Evolutionary conservation across 495 filamentous ascomycete species (phyloP), one percentile per base, ranked within the genome.

Genomic region (Neurospora terricola): DNA sequence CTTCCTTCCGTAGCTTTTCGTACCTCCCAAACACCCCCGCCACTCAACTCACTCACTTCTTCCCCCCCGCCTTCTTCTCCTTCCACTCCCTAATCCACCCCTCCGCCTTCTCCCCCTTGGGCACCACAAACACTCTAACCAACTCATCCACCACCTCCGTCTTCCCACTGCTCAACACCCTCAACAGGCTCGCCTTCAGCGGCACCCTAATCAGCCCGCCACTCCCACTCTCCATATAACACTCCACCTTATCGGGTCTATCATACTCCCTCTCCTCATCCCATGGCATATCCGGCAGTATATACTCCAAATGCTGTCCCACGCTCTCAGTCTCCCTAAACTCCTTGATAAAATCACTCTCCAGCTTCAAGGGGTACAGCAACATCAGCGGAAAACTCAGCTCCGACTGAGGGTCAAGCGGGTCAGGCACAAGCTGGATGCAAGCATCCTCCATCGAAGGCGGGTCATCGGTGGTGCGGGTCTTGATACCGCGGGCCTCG

Each of bases 181-280:
- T 91, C 74, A 93, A 77, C 74, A 98, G 78, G 27, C 89, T 84
- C 71, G 93, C 82, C 79, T 94, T 96, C 87, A 91, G 93, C n/a
- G 96, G 95, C 0, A 92, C 90, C 82, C 96, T 97, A 72, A 95
- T 86, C 76, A 99, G 76, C 12, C 96, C 96, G 0, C 94, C 94
- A 0, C 85, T 83, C 18, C 83, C 78, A 1, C 93, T 98, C 83
- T 97, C 92, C 86, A 94, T 92, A 79, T 91, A 99, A 75, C 92
- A 94, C 76, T 97, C 94, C n/a, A 98, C 92, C 8, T 84, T 80
- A 0, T 82, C 81, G 0, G 84, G 76, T 27, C 54, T 30, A 10
- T 81, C 85, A 76, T 97, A 97, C 76, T 91, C 91, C 5, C 87
- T 82, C 75, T 86, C 83, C 18, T 78, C 75, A 78, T 99, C 96